Conservation (phyloP, 192 early-diverging fungal species). For the Kickxella alabastrina region DNA sequence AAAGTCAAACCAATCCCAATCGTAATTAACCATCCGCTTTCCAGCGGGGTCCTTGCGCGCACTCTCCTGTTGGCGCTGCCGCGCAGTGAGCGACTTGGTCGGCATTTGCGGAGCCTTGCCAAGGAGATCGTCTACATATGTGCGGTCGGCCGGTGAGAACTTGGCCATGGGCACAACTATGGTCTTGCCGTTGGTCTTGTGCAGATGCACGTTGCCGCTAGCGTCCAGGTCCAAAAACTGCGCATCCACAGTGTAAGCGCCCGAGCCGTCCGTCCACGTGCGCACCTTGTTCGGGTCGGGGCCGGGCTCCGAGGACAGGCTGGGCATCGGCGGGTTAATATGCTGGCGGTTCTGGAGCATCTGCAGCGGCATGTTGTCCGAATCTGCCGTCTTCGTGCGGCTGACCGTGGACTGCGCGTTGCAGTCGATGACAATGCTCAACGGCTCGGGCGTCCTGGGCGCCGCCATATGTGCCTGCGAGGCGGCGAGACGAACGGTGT, state of each 20-base stretch:
- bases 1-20: constrained; percentile 91
- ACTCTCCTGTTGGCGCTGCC: constrained; percentile 45
- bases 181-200: constrained; percentile 92
- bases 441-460: neutral
- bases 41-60: constrained; percentile 45
- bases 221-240: constrained; percentile 67
- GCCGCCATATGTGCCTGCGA: constrained; percentile 6
- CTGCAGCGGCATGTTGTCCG: constrained; percentile 45
- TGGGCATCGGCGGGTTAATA: neutral
- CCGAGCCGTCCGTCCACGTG: constrained; percentile 90
- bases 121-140: constrained; percentile 25
- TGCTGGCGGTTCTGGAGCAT: constrained; percentile 22
- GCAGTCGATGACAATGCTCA: constrained; percentile 7
- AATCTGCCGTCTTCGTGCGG: constrained; percentile 24
- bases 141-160: constrained; percentile 56
- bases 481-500: constrained; percentile 25
- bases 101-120: constrained; percentile 18
- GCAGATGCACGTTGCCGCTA: constrained; percentile 87
- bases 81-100: constrained; percentile 28
- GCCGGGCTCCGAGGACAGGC: neutral
- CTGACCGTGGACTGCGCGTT: neutral
- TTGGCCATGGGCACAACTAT: constrained; percentile 91
- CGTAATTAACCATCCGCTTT: constrained; percentile 54
- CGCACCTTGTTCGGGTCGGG: constrained; percentile 60
- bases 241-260: constrained; percentile 89